Percentiles rank a stretch among this genome's conserved stretches.
These are phyloP conservation scores for Globisporangium spinosum DNA, from an alignment of 352 stramenopile species.

Conservation along the genomic window DNA sequence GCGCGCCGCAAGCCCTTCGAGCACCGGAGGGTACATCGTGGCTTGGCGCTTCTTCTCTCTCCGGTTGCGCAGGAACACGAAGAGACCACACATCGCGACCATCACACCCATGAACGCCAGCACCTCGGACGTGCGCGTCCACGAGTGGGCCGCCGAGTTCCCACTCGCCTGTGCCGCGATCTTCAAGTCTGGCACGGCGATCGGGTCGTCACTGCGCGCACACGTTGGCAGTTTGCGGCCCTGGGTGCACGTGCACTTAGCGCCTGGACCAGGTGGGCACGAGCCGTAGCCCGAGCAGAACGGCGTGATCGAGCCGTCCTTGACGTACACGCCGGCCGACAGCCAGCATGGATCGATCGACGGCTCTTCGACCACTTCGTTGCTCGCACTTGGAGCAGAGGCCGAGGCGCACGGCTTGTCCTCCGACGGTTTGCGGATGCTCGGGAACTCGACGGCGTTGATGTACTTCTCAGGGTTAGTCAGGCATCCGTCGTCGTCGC, in stretches of 20 bases:
- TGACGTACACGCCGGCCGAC: constrained; percentile 51
- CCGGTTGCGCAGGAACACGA: constrained; percentile 2
- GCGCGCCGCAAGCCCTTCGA: not conserved
- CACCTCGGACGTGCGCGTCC: not conserved
- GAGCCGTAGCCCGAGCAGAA: constrained; percentile 74
- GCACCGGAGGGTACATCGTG: constrained; percentile 9
- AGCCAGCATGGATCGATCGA: constrained; percentile 82
- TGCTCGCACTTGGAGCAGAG: not conserved
- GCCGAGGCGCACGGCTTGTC: constrained; percentile 1
- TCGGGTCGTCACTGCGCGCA: constrained; percentile 36
- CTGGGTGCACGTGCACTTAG: constrained; percentile 57
- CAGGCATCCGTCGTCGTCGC: constrained; percentile 22
- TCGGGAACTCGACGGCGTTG: constrained; percentile 17
- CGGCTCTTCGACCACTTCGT: constrained; percentile 24
- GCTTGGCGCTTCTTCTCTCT: constrained; percentile 9
- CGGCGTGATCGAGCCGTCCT: constrained; percentile 45
- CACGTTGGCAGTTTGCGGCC: constrained; percentile 33
- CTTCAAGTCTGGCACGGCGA: constrained; percentile 12
- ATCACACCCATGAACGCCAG: constrained; percentile 1
- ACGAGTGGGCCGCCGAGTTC: not conserved
- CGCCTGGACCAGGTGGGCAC: constrained; percentile 57
- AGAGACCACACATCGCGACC: constrained; percentile 7
- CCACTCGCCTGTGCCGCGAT: not conserved
- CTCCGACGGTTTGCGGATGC: constrained; percentile 5
- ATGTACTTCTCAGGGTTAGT: constrained; percentile 26